A percentile compares a stretch with the other conserved stretches of the same genome.
Conservation (phyloP, 306 rosid genomes). For the Hippophae gyantsensis region DNA sequence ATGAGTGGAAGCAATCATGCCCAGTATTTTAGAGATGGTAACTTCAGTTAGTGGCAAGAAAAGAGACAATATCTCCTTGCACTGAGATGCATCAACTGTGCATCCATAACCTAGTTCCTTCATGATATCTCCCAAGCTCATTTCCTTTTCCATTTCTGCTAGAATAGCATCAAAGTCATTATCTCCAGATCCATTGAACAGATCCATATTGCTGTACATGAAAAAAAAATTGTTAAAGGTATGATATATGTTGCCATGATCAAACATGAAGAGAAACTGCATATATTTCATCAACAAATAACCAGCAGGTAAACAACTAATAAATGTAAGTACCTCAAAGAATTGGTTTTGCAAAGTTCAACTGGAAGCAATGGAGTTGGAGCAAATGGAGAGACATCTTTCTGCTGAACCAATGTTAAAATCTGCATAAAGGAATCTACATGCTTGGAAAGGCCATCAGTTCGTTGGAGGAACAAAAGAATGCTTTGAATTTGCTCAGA, state of each 20-base stretch:
- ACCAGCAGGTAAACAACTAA: slow-evolving; percentile 15
- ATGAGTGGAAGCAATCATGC: slow-evolving; percentile 68
- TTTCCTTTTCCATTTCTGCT: slow-evolving; percentile 94
- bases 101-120: slow-evolving; percentile 99
- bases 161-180: slow-evolving; percentile 88
- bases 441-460: slow-evolving; percentile 75
- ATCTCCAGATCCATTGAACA: slow-evolving; percentile 49
- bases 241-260: slow-evolving; percentile 3
- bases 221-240: slow-evolving; percentile 15
- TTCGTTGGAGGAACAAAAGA: slow-evolving; percentile 69
- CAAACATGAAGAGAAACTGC: slow-evolving; percentile 11
- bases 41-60: slow-evolving; percentile 75
- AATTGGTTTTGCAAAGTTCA: slow-evolving; percentile 56
- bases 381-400: slow-evolving; percentile 49
- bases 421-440: slow-evolving; percentile 96
- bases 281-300: slow-evolving; percentile 14
- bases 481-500: slow-evolving; percentile 63
- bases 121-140: slow-evolving; percentile 90
- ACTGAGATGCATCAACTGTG: slow-evolving; percentile 67
- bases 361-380: slow-evolving; percentile 71
- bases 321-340: slow-evolving; percentile 48
- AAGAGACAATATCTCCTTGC: slow-evolving; percentile 83
- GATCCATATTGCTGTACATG: slow-evolving; percentile 53
- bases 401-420: slow-evolving; percentile 63
- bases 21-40: slow-evolving; percentile 71